Percentiles rank a stretch among this genome's conserved stretches.
Conservation (phyloP, 1,284 basidiomycete species). For the Macrocystidia cucumis region DNA sequence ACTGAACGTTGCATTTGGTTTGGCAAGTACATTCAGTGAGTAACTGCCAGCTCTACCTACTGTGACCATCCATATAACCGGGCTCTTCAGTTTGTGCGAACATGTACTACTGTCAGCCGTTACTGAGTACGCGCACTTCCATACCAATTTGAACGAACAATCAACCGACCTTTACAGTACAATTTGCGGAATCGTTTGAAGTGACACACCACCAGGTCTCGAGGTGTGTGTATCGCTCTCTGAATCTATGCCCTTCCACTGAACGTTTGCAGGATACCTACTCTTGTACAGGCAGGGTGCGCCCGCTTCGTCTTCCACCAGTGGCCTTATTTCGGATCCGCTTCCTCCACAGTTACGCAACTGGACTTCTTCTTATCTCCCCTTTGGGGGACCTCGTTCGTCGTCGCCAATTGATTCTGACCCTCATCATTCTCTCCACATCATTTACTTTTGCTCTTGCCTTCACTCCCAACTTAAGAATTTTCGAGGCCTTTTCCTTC, state of each 20-base stretch:
- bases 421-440: constrained; percentile 34
- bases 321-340: not conserved
- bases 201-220: constrained; percentile 50
- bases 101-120: constrained; percentile 65
- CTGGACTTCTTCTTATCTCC: constrained; percentile 51
- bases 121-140: constrained; percentile 42
- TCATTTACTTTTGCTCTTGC: constrained; percentile 47
- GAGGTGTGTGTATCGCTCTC: constrained; percentile 19
- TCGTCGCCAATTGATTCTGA: constrained; percentile 41
- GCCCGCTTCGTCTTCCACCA: not conserved
- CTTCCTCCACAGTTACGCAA: constrained; percentile 32
- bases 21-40: constrained; percentile 39
- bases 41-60: constrained; percentile 1
- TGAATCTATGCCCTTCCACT: not conserved
- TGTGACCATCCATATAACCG: too few species aligned
- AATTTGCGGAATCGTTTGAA: constrained; percentile 41
- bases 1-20: constrained; percentile 40
- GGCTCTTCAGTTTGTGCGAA: constrained; percentile 43
- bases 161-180: constrained; percentile 24
- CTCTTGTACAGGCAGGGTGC: constrained; percentile 39
- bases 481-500: constrained; percentile 47
- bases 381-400: constrained; percentile 59
- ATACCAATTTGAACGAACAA: too few species aligned
- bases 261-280: constrained; percentile 33
- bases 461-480: constrained; percentile 32